phyloP scores from a whole-genome alignment of 768 basidiomycete genomes.

The Lentinula lateritia region DNA sequence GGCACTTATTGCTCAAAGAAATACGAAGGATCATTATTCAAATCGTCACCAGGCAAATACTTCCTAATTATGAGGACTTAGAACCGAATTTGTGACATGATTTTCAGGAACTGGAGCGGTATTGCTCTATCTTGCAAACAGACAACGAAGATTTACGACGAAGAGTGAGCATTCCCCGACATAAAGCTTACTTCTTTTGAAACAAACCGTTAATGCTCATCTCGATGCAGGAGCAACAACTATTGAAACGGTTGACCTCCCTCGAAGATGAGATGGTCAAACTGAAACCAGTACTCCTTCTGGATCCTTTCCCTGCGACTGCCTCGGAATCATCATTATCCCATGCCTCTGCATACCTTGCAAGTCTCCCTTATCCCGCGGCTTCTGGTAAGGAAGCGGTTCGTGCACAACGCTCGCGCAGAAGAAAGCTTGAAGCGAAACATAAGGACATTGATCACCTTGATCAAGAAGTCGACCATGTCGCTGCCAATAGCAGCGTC shows the following conservation, averaged over 20 bases:
- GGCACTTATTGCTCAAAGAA: conserved; percentile 50
- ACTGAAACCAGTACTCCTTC: conserved; percentile 63
- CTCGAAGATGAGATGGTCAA: conserved; percentile 63
- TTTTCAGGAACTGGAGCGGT: conserved; percentile 50
- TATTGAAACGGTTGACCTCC: conserved; percentile 32
- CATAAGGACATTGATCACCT: neutral
- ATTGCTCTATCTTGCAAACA: conserved; percentile 42
- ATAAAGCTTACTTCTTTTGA: neutral
- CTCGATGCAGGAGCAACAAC: neutral
- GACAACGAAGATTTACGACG: conserved; percentile 60
- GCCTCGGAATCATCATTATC: conserved; percentile 15
- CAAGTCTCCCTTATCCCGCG: conserved; percentile 20
- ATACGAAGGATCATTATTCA: conserved; percentile 26
- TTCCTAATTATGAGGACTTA: conserved; percentile 1
- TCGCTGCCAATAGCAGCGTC: neutral
- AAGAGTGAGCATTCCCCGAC: conserved; percentile 34
- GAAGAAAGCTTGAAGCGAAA: neutral
- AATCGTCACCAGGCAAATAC: conserved; percentile 40
- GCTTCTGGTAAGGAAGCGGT: conserved; percentile 1
- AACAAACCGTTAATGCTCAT: neutral
- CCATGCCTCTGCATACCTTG: conserved; percentile 17
- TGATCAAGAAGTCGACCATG: neutral
- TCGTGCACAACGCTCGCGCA: neutral
- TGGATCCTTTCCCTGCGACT: conserved; percentile 42
- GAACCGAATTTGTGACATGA: conserved; percentile 5